Percentiles rank a stretch among this genome's conserved stretches.
These are phyloP conservation scores for Lasiodiplodia citricola DNA, from an alignment of 2,329 filamentous ascomycete genomes.

Conservation along the genomic window DNA sequence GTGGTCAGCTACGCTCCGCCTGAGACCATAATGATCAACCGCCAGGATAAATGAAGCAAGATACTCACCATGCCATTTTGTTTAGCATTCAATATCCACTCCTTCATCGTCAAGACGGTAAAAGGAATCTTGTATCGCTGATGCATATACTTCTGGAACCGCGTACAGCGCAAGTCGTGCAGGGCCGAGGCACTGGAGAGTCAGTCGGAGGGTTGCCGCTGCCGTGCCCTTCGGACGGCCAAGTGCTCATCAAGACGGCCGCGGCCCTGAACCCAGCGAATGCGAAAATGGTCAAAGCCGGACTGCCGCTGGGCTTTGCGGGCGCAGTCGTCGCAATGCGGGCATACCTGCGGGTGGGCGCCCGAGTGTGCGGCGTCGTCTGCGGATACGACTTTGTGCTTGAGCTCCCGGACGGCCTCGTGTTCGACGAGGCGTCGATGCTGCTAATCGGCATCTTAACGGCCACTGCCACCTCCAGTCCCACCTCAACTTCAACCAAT, in stretches of 20 bases:
- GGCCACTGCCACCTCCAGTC: no score
- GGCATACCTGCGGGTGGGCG: background rate
- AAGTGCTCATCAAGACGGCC: background rate
- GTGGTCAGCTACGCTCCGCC: no score
- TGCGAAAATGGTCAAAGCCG: background rate
- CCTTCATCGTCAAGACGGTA: no score
- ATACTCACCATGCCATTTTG: no score
- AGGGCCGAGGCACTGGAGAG: no score
- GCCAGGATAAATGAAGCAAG: no score
- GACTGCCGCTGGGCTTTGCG: background rate
- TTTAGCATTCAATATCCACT: no score
- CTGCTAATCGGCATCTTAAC: background rate
- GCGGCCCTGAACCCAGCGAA: slow-evolving; percentile 1
- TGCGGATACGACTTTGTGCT: background rate
- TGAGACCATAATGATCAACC: no score
- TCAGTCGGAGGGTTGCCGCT: background rate
- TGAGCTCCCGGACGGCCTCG: background rate
- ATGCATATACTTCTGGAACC: no score
- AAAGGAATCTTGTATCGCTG: no score
- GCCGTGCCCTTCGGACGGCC: background rate
- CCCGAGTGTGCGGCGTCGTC: background rate
- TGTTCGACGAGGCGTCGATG: background rate
- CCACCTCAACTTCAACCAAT: no score
- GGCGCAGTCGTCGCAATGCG: background rate
- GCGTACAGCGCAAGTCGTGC: no score